Base-by-base conservation (phyloP, 306 rosid genomes). In the Chamaecrista fasciculata region DNA sequence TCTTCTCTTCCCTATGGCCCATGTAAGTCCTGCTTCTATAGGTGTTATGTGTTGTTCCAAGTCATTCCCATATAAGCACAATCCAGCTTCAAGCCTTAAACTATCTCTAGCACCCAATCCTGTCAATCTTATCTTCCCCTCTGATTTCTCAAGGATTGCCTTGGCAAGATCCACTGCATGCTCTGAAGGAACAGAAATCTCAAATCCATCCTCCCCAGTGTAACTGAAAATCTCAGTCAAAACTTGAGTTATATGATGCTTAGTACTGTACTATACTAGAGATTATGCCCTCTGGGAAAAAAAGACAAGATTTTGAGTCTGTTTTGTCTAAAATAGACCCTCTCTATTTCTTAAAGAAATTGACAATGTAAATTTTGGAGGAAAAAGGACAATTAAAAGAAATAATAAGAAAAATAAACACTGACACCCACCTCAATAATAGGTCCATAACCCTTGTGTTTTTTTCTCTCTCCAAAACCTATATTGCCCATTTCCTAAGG, bases 151-250 rank as follows among this genome's bases (percentile, higher is more conserved):
- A 76, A 95, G 82, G 74, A 95, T 84, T 58, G 95, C 99, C 80
- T 95, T 91, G 16, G 99, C 85, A 81, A 95, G 99, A 71, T 89
- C 97, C 65, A 91, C 29, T 18, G 86, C 96, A 71, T 81, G 24
- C 80, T 95, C 99, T 1, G 96, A 89, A 36, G 97, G 97, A 55
- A 95, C 95, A 66, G 99, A 95, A 43, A 95, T 95, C 84, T 95
- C 99, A 79, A 95, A 95, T 69, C 99, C 99, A 81, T 95, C 99
- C 79, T 95, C 99, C 25, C 99, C 99, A 8, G 97, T 95, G 82
- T 95, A 95, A 79, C 99, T 95, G 84, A 82, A 69, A 77, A 25
- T 60, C 72, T 75, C 76, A 20, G 58, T 57, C 20, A 70, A 11
- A 33, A 40, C 2, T 8, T 28, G 39, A 29, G 63, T 14, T 8